Evolutionary conservation across 2,329 filamentous ascomycete species (phyloP).

Genomic region (Xylariales sp.): DNA sequence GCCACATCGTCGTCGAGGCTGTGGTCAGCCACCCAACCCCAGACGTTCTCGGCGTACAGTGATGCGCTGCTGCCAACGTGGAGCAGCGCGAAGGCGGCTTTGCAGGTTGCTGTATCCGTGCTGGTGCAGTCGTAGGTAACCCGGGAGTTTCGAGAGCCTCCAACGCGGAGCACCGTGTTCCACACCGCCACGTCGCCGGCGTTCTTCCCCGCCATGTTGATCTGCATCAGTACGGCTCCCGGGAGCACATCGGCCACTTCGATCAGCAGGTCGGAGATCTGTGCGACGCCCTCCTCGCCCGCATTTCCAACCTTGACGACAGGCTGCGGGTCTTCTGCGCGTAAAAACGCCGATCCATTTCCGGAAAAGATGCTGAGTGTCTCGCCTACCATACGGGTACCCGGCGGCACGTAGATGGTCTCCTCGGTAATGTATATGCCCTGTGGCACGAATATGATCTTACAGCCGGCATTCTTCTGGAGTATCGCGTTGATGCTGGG

Average conservation of each 20-base stretch:
- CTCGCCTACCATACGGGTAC: conserved; percentile 47
- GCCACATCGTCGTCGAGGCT: conserved; percentile 39
- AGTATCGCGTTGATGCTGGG: conserved; percentile 24
- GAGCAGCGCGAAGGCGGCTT: conserved; percentile 41
- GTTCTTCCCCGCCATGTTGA: conserved; percentile 41
- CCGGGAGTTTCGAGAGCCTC: conserved; percentile 35
- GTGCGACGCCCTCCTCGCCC: conserved; percentile 41
- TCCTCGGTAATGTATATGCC: conserved; percentile 22
- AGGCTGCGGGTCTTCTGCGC: conserved; percentile 36
- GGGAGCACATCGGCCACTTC: conserved; percentile 40
- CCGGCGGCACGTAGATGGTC: conserved; percentile 3
- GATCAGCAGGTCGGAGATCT: conserved; percentile 49
- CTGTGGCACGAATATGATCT: conserved; percentile 35
- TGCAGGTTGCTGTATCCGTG: conserved; percentile 30
- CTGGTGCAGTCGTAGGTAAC: conserved; percentile 31
- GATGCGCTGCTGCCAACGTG: conserved; percentile 40
- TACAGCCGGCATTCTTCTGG: conserved; percentile 23
- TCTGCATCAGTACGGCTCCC: conserved; percentile 35
- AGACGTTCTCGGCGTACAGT: conserved; percentile 49
- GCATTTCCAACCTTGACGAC: conserved; percentile 46
- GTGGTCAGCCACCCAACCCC: conserved; percentile 44
- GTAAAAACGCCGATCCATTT: conserved; percentile 38
- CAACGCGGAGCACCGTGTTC: conserved; percentile 39
- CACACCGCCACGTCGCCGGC: conserved; percentile 46
- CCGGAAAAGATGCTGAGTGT: conserved; percentile 47